phyloP scores from a whole-genome alignment of 2,329 filamentous ascomycete genomes.

The Fusarium nodosum region DNA sequence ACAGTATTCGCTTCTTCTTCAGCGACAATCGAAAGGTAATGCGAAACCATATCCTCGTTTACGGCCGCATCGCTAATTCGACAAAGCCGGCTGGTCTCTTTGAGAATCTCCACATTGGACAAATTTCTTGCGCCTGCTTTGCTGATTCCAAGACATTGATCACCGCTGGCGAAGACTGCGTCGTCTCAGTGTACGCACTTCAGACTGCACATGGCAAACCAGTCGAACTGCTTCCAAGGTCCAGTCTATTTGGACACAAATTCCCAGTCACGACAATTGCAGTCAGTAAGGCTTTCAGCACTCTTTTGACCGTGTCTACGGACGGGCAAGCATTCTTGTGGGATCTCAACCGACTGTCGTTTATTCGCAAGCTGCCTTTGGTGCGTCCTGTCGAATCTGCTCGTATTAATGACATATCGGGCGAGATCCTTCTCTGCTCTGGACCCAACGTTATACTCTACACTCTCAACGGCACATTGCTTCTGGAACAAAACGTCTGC shows the following conservation, averaged over 20 bases:
- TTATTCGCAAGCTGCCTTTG: conserved; percentile 79
- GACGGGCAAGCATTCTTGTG: conserved; percentile 90
- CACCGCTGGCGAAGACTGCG: conserved; percentile 92
- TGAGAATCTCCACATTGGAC: conserved; percentile 93
- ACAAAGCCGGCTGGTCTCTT: conserved; percentile 80
- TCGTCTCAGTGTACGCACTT: conserved; percentile 86
- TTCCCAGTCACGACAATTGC: conserved; percentile 85
- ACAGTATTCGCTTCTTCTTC: conserved; percentile 90
- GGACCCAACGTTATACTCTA: conserved; percentile 82
- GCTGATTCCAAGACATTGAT: conserved; percentile 92
- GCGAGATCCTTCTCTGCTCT: conserved; percentile 88
- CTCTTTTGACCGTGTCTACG: conserved; percentile 83
- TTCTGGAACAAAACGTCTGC: conserved; percentile 87
- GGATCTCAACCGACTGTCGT: conserved; percentile 92
- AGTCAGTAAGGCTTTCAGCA: conserved; percentile 88
- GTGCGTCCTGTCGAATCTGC: conserved; percentile 77
- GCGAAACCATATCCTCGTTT: conserved; percentile 5
- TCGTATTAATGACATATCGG: conserved; percentile 88
- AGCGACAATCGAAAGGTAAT: conserved; percentile 81
- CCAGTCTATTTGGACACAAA: conserved; percentile 91
- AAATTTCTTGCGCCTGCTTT: conserved; percentile 85
- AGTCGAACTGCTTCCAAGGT: conserved; percentile 83
- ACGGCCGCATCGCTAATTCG: conserved; percentile 48
- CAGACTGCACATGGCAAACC: conserved; percentile 72
- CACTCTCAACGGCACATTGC: conserved; percentile 86